These are phyloP conservation scores for Aspergillus affinis DNA, from an alignment of 495 filamentous ascomycete species.

Conservation along the genomic window DNA sequence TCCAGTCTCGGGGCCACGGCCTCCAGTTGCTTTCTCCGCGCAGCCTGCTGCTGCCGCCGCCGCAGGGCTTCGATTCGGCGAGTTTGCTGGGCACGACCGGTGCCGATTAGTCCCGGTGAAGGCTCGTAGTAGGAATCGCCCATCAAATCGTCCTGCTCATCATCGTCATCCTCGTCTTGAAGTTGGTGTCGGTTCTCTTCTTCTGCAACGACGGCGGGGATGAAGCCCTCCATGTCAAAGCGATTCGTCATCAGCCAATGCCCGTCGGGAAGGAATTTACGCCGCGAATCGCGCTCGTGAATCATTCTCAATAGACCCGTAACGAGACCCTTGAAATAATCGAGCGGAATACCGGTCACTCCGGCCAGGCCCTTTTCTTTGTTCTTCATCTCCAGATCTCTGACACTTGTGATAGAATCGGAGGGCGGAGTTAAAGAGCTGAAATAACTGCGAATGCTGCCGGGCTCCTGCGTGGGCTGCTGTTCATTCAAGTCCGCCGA, in stretches of 20 bases:
- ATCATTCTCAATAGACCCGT: constrained; percentile 84
- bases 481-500: constrained; percentile 63
- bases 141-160: constrained; percentile 36
- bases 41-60: constrained; percentile 61
- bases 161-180: constrained; percentile 56
- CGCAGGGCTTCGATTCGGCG: constrained; percentile 53
- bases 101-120: constrained; percentile 46
- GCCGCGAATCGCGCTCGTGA: constrained; percentile 90
- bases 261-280: constrained; percentile 73
- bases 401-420: constrained; percentile 26
- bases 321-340: constrained; percentile 75
- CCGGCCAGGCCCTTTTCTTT: constrained; percentile 51
- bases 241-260: constrained; percentile 95
- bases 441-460: constrained; percentile 59
- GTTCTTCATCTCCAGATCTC: constrained; percentile 37
- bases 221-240: constrained; percentile 91
- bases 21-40: constrained; percentile 66
- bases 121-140: constrained; percentile 31
- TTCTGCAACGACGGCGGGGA: constrained; percentile 80
- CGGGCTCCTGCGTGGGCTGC: constrained; percentile 43
- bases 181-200: constrained; percentile 76
- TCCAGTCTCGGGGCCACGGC: constrained; percentile 81
- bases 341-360: constrained; percentile 69
- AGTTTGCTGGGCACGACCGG: constrained; percentile 51
- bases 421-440: constrained; percentile 28